Evolutionary conservation across 495 filamentous ascomycete genomes (phyloP).

Genomic region (Xylaria scruposa): DNA sequence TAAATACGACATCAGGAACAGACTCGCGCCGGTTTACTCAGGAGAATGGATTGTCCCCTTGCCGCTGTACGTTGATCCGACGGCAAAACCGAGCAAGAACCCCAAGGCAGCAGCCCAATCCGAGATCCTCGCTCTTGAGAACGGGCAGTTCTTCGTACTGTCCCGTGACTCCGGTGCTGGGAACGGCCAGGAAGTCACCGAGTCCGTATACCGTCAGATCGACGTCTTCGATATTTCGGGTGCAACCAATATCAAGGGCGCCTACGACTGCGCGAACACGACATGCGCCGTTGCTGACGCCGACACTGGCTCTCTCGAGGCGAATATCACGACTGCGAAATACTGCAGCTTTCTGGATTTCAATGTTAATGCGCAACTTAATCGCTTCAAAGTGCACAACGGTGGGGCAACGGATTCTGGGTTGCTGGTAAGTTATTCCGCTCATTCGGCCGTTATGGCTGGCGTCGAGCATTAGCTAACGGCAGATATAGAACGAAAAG

Average conservation of each 20-base stretch:
- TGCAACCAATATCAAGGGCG: constrained; percentile 70
- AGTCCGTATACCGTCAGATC: constrained; percentile 72
- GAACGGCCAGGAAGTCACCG: constrained; percentile 58
- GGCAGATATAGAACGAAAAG: constrained; percentile 67
- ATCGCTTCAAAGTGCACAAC: constrained; percentile 73
- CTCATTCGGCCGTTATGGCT: background rate
- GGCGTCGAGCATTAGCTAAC: background rate
- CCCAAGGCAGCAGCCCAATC: constrained; percentile 69
- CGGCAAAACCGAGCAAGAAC: constrained; percentile 42
- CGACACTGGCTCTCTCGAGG: constrained; percentile 58
- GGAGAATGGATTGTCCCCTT: constrained; percentile 74
- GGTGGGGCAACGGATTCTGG: constrained; percentile 47
- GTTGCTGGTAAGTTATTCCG: constrained; percentile 32
- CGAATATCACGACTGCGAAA: constrained; percentile 63
- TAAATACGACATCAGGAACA: constrained; percentile 63
- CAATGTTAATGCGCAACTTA: constrained; percentile 72
- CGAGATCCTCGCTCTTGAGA: constrained; percentile 71
- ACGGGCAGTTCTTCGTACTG: constrained; percentile 71
- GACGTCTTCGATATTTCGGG: constrained; percentile 72
- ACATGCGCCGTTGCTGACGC: constrained; percentile 37
- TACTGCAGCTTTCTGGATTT: constrained; percentile 77
- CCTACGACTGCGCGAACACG: constrained; percentile 55
- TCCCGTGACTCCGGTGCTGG: constrained; percentile 70
- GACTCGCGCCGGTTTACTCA: constrained; percentile 47
- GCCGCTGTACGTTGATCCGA: constrained; percentile 59